Conservation (phyloP, 345 rosid species). For the Trapa incisa region DNA sequence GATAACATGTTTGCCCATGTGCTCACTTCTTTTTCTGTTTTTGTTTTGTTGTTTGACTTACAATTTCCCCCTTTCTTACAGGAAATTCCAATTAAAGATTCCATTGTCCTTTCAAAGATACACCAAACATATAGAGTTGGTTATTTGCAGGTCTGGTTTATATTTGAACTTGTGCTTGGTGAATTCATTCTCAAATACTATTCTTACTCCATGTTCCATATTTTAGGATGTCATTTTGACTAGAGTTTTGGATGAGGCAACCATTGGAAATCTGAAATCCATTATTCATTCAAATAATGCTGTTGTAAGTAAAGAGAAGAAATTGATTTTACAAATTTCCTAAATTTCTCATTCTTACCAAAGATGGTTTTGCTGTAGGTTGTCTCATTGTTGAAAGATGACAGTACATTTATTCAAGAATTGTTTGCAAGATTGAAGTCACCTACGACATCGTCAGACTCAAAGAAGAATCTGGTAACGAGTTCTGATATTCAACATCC, state of each 20-base stretch:
- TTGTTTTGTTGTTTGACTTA: neutral
- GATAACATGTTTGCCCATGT: too few species aligned
- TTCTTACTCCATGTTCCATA: slow-evolving; percentile 12
- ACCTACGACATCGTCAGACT: slow-evolving; percentile 44
- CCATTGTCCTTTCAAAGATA: slow-evolving; percentile 61
- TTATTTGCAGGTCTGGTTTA: slow-evolving; percentile 62
- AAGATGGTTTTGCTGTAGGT: slow-evolving; percentile 31
- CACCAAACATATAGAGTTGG: slow-evolving; percentile 82
- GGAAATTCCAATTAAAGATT: slow-evolving; percentile 74
- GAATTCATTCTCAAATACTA: neutral
- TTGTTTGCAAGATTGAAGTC: slow-evolving; percentile 63
- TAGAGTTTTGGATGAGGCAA: slow-evolving; percentile 73
- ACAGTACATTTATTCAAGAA: slow-evolving; percentile 75
- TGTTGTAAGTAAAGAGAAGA: slow-evolving; percentile 35
- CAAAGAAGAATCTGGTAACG: slow-evolving; percentile 84
- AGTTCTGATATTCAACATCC: too few species aligned
- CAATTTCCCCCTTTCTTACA: slow-evolving; percentile 11
- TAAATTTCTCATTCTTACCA: slow-evolving; percentile 7
- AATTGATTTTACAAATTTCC: neutral
- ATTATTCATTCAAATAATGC: slow-evolving; percentile 64
- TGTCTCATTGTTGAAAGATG: slow-evolving; percentile 66
- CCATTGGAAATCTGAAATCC: slow-evolving; percentile 51
- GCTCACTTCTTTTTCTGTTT: too few species aligned
- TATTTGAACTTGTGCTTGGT: slow-evolving; percentile 8
- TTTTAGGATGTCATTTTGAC: slow-evolving; percentile 88